phyloP scores from a whole-genome alignment of 2,329 filamentous ascomycete species.

The Hypoxylon sp. region DNA sequence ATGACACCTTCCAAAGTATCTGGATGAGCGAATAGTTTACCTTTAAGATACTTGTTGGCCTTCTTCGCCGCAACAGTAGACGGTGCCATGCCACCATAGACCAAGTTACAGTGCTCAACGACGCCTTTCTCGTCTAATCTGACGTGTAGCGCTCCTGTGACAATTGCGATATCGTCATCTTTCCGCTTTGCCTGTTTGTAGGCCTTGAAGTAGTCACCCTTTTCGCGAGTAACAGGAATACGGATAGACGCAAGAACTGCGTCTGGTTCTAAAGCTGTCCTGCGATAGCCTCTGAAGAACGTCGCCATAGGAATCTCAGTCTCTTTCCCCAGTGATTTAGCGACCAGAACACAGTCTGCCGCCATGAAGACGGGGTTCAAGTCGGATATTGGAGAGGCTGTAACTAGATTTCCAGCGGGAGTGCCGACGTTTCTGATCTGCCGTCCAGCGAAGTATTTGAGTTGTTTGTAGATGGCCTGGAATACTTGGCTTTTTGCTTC shows the following conservation, averaged over 20 bases:
- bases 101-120: conserved; percentile 82
- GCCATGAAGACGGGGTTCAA: conserved; percentile 95
- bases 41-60: conserved; percentile 79
- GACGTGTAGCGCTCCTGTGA: conserved; percentile 87
- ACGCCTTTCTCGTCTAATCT: conserved; percentile 76
- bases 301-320: conserved; percentile 90
- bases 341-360: conserved; percentile 84
- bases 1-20: conserved; percentile 90
- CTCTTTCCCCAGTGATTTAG: conserved; percentile 80
- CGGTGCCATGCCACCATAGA: conserved; percentile 96
- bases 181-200: conserved; percentile 98
- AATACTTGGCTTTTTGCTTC: conserved; percentile 81
- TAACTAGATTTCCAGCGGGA: conserved; percentile 92
- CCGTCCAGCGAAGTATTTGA: conserved; percentile 93
- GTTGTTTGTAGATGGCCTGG: conserved; percentile 90
- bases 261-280: conserved; percentile 83
- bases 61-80: conserved; percentile 89
- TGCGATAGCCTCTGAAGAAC: conserved; percentile 94
- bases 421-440: conserved; percentile 99
- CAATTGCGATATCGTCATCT: conserved; percentile 98
- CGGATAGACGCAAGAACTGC: conserved; percentile 88
- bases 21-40: conserved; percentile 84
- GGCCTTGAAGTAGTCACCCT: conserved; percentile 86
- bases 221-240: conserved; percentile 82
- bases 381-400: conserved; percentile 96